phyloP scores from a whole-genome alignment of 495 filamentous ascomycete genomes.

The Talaromyces borbonicus region DNA sequence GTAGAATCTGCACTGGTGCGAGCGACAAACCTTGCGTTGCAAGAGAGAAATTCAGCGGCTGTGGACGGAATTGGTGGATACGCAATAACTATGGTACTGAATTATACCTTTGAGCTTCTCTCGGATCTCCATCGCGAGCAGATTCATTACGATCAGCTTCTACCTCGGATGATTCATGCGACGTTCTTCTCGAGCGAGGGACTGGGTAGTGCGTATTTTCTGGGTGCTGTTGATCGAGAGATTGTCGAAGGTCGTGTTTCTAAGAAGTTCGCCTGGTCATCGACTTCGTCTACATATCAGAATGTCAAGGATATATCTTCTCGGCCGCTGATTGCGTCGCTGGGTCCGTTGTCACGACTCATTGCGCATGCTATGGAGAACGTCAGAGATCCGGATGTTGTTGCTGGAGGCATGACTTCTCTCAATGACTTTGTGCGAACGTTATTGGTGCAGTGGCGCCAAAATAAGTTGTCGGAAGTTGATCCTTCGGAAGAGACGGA shows the following conservation, averaged over 20 bases:
- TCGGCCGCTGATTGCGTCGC: conserved; percentile 63
- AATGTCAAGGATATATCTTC: conserved; percentile 45
- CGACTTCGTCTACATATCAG: conserved; percentile 47
- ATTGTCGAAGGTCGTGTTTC: conserved; percentile 46
- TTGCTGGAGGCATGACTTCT: conserved; percentile 61
- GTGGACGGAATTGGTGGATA: conserved; percentile 47
- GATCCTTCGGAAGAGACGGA: conserved; percentile 65
- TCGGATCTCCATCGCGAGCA: conserved; percentile 42
- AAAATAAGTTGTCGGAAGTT: conserved; percentile 73
- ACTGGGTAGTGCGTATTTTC: conserved; percentile 72
- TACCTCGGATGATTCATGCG: conserved; percentile 60
- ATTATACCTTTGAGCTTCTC: conserved; percentile 69
- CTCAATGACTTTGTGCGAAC: conserved; percentile 60
- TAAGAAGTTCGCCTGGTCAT: conserved; percentile 63
- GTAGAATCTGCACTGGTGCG: conserved; percentile 69
- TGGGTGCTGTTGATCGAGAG: conserved; percentile 68
- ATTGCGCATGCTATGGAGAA: conserved; percentile 65
- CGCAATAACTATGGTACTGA: conserved; percentile 62
- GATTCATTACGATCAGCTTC: conserved; percentile 66
- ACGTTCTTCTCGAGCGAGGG: conserved; percentile 64
- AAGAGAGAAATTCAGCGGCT: conserved; percentile 35
- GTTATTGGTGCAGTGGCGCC: conserved; percentile 71
- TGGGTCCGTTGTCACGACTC: conserved; percentile 71
- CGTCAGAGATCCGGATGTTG: conserved; percentile 44
- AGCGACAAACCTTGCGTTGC: conserved; percentile 68